A percentile compares a stretch with the other conserved stretches of the same genome.
Conservation (phyloP, 805 yeast genomes). For the Metschnikowia lachancei region DNA sequence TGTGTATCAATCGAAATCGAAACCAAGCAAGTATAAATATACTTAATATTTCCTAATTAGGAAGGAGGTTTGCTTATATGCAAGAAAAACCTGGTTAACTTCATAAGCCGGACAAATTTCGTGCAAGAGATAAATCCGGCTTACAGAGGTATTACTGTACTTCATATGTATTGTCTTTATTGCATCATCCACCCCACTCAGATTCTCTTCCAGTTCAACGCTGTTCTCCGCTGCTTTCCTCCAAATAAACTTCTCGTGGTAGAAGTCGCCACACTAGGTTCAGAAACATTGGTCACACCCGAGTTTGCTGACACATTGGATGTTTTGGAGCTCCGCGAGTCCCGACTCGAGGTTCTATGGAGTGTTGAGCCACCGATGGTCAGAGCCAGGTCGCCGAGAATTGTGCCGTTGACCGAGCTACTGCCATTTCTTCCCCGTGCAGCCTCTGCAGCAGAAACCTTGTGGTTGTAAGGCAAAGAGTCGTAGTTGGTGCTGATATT, state of each 20-base stretch:
- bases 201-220: slow-evolving; percentile 36
- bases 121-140: too few species aligned
- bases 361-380: slow-evolving; percentile 3
- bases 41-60: too few species aligned
- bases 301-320: slow-evolving; percentile 7
- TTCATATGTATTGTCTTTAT: neutral
- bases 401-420: slow-evolving; percentile 2
- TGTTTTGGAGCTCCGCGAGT: slow-evolving; percentile 14
- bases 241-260: slow-evolving; percentile 6
- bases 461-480: slow-evolving; percentile 25
- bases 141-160: too few species aligned
- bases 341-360: slow-evolving; percentile 21
- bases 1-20: too few species aligned
- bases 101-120: too few species aligned
- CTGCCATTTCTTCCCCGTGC: slow-evolving; percentile 7
- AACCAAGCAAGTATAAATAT: too few species aligned
- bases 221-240: slow-evolving; percentile 31
- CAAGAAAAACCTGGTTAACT: too few species aligned
- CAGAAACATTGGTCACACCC: slow-evolving; percentile 13
- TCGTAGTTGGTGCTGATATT: slow-evolving; percentile 37
- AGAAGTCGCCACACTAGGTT: slow-evolving; percentile 10
- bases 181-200: neutral
- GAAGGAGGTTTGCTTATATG: too few species aligned
- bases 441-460: slow-evolving; percentile 9
- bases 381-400: slow-evolving; percentile 4